Percentiles rank a stretch among this genome's conserved stretches.
phyloP scores from a whole-genome alignment of 2,329 filamentous ascomycete genomes.

The Boeremia lycopersici region DNA sequence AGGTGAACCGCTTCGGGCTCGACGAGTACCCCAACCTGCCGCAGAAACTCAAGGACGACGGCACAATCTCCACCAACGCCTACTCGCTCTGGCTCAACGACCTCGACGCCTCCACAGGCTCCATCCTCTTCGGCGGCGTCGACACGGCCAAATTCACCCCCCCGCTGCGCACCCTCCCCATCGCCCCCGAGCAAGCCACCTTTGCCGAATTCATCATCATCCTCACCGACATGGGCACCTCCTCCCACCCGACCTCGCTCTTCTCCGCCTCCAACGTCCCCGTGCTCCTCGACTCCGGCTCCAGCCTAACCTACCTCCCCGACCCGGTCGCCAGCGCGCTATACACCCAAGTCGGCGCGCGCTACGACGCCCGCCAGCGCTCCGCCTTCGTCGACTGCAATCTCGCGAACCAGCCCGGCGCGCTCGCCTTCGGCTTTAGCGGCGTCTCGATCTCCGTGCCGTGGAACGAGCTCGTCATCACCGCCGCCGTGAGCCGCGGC shows the following conservation, averaged over 20 bases:
- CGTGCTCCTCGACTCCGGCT: conserved; percentile 76
- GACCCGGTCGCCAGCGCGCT: conserved; percentile 59
- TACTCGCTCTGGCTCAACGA: conserved; percentile 72
- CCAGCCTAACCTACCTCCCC: conserved; percentile 74
- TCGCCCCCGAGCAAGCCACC: conserved; percentile 56
- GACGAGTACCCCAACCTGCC: conserved; percentile 65
- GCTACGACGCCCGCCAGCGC: conserved; percentile 49
- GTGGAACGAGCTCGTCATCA: conserved; percentile 62
- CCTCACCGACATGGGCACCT: conserved; percentile 54
- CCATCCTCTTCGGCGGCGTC: conserved; percentile 80
- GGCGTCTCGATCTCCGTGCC: conserved; percentile 60
- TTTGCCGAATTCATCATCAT: conserved; percentile 62
- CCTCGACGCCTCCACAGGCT: conserved; percentile 67
- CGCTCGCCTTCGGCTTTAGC: conserved; percentile 64
- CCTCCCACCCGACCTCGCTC: conserved; percentile 51
- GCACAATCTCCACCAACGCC: conserved; percentile 65
- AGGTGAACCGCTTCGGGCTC: conserved; percentile 63
- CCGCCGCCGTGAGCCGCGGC: conserved; percentile 51
- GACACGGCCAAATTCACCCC: conserved; percentile 76
- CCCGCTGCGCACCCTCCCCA: conserved; percentile 64
- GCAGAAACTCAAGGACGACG: conserved; percentile 66
- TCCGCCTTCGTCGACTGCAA: conserved; percentile 61
- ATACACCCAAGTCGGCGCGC: conserved; percentile 49
- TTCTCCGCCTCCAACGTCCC: conserved; percentile 52
- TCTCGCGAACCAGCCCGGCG: conserved; percentile 54